Base-by-base conservation (phyloP, 345 rosid genomes). In the Sisymbrium irio region DNA sequence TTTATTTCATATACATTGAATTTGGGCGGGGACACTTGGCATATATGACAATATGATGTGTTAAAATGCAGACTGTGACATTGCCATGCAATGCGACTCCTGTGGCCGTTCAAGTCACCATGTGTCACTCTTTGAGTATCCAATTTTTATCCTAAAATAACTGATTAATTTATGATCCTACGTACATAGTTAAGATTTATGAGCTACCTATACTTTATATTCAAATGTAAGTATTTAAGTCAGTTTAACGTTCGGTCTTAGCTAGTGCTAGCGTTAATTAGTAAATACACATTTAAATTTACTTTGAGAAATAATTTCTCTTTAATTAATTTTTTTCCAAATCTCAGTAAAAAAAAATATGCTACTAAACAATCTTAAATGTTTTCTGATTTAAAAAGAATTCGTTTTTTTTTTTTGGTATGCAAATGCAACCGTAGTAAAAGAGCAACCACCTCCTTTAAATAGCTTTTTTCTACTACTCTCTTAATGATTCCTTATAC, bases 81-180 rank as follows among this genome's bases (percentile, higher is more conserved):
- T 71, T 9, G 77, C 73, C 77, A 77, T 71, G 80, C 80, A 77
- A 19, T 67, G 54, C 9, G 73, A 67, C 73, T 67, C 49, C 8
- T 56, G 76, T 62, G 18, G 46, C 42, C 33, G 19, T 64, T 55
- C 20, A 35, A 32, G 17, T 36, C 61, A 63, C 37, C 51, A 77
- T 49, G 77, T 71, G 76, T 77, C 80, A 71, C 22, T 58, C 62
- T 40, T 63, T 5, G 53, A 54, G 44, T 45, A 62, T 45, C 51
- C 42, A 9, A 35, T 9, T 4, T n/a, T 12, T 67, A 37, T 12
- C 60, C 50, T 22, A 1, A 1, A 37, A 7, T 25, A 41, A 11
- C 13, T 20, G 12, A 54, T 42, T 40, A 27, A 53, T 27, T 6
- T 50, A 22, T 15, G 28, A 12, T 5, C 12, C 32, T 50, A 22